phyloP scores from a whole-genome alignment of 73 alveolate genomes.

The Tetrahymena elliotti region DNA sequence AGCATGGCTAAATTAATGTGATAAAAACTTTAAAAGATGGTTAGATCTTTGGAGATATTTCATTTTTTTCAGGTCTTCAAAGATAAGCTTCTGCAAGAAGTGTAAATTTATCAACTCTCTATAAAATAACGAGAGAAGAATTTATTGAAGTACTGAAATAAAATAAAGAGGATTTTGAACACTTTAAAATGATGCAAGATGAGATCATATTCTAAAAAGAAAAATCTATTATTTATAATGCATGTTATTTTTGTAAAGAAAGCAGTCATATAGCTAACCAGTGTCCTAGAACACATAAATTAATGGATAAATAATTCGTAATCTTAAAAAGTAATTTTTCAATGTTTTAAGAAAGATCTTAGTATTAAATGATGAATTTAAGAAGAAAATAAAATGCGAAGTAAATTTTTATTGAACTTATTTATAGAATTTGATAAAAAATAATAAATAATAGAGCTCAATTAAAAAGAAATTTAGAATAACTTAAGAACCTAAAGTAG shows the following conservation, averaged over 20 bases:
- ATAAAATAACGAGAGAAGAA: constrained; percentile 8
- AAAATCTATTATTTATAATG: not conserved
- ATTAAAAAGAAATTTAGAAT: no score
- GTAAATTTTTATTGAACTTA: no score
- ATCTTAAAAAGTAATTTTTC: not conserved
- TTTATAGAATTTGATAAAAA: no score
- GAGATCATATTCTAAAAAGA: not conserved
- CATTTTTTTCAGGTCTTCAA: constrained; percentile 12
- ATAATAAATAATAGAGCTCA: no score
- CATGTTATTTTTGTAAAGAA: not conserved
- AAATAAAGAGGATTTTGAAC: constrained; percentile 11
- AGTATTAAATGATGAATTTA: no score
- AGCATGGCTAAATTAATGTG: not conserved
- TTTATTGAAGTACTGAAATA: not conserved
- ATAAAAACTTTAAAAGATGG: not conserved
- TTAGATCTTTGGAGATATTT: constrained; percentile 6
- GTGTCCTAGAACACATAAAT: not conserved
- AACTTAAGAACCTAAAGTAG: not conserved
- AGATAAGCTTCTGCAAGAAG: constrained; percentile 8
- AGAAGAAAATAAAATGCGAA: not conserved
- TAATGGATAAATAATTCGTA: not conserved
- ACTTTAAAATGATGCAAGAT: not conserved
- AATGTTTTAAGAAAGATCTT: not conserved
- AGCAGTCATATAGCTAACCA: not conserved
- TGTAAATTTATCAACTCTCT: constrained; percentile 7